Evolutionary conservation across 2,329 filamentous ascomycete genomes (phyloP).

Genomic region (Pseudogymnoascus sp.): DNA sequence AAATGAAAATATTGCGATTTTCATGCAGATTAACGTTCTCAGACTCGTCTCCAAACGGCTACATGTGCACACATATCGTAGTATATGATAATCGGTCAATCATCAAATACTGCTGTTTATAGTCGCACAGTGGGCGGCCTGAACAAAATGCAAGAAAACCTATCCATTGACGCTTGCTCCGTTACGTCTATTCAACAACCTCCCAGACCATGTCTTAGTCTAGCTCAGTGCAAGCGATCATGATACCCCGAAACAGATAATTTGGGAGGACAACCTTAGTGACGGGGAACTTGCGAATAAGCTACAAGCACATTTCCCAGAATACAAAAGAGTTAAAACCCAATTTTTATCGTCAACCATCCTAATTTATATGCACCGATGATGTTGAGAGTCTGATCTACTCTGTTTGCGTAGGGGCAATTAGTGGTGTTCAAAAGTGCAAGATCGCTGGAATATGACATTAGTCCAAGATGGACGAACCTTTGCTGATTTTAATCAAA

Average conservation of each 20-base stretch:
- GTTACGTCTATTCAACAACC: not conserved
- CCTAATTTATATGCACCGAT: no score
- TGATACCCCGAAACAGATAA: no score
- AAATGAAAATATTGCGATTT: not conserved
- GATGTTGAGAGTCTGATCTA: no score
- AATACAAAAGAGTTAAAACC: no score
- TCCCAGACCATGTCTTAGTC: not conserved
- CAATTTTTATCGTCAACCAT: no score
- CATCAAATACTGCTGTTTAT: not conserved
- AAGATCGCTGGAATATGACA: not conserved
- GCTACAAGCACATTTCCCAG: no score
- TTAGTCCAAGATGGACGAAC: not conserved
- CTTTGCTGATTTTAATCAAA: not conserved
- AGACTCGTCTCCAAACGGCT: not conserved
- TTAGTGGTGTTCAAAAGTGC: no score
- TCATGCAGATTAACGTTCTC: not conserved
- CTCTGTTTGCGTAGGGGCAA: no score
- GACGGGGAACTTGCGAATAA: no score
- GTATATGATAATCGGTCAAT: no score
- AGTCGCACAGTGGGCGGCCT: not conserved
- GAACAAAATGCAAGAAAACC: not conserved
- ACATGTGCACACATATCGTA: not conserved
- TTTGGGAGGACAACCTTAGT: no score
- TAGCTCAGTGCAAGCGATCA: not conserved
- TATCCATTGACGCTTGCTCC: not conserved